Evolutionary conservation across 129 eudicot species (phyloP).

Genomic region (Dittrichia graveolens): DNA sequence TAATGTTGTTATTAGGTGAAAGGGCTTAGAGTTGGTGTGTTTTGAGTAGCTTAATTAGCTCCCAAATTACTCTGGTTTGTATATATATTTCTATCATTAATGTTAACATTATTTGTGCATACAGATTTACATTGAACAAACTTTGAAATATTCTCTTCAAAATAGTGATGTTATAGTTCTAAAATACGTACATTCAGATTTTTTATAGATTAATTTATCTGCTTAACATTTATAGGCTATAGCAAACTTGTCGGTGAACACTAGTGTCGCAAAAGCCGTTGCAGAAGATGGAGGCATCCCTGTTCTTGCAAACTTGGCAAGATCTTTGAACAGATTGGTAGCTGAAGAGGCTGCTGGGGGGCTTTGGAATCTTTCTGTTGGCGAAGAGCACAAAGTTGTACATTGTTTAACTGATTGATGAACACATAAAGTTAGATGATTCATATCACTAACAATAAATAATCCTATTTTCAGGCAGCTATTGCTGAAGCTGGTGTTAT

Average conservation of each 20-base stretch:
- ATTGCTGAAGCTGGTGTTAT: slow-evolving; percentile 92
- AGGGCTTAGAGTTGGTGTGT: too few relatives aligned
- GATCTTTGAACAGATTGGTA: slow-evolving; percentile 75
- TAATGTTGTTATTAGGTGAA: too few relatives aligned
- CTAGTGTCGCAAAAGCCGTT: slow-evolving; percentile 76
- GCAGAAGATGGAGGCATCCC: slow-evolving; percentile 79
- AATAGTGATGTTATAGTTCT: too few relatives aligned
- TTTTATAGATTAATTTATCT: too few relatives aligned
- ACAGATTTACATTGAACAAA: too few relatives aligned
- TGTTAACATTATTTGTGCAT: too few relatives aligned
- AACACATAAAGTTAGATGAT: not conserved
- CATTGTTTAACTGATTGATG: slow-evolving; percentile 4
- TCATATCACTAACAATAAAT: too few relatives aligned
- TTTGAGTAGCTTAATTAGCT: too few relatives aligned
- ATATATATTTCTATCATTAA: too few relatives aligned
- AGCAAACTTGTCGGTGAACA: slow-evolving; percentile 79
- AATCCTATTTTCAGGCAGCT: slow-evolving; percentile 50
- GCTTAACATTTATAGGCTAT: slow-evolving; percentile 57
- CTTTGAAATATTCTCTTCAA: too few relatives aligned
- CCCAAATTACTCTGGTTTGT: too few relatives aligned
- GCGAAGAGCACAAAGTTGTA: slow-evolving; percentile 90
- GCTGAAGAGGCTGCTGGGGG: slow-evolving; percentile 99
- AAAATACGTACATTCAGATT: too few relatives aligned
- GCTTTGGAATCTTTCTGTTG: slow-evolving; percentile 94
- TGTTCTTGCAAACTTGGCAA: slow-evolving; percentile 67